These are phyloP conservation scores for Bipolaris zeicola DNA, from an alignment of 2,329 filamentous ascomycete species.

Conservation along the genomic window DNA sequence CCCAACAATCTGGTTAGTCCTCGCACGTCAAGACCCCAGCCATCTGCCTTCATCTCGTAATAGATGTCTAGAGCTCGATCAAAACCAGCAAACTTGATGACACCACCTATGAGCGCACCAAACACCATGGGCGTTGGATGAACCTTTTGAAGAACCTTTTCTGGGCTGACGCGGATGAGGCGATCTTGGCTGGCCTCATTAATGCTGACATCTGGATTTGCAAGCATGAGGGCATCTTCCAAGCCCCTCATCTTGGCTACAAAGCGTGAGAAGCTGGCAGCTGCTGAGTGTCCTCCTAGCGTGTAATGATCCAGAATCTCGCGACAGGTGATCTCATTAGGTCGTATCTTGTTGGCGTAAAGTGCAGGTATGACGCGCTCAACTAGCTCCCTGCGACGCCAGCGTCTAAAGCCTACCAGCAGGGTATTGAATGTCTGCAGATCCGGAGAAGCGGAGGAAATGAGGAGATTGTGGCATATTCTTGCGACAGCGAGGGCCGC, in stretches of 20 bases:
- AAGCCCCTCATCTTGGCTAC: conserved; percentile 52
- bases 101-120: conserved; percentile 49
- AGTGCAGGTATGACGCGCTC: conserved; percentile 40
- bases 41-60: conserved; percentile 50
- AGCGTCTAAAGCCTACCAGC: conserved; percentile 63
- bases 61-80: conserved; percentile 51
- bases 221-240: conserved; percentile 48
- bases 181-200: conserved; percentile 37
- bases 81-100: conserved; percentile 53
- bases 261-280: conserved; percentile 45
- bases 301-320: conserved; percentile 51
- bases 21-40: conserved; percentile 53
- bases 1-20: conserved; percentile 49
- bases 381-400: conserved; percentile 32
- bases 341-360: conserved; percentile 49
- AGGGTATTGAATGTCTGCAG: conserved; percentile 74
- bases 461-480: conserved; percentile 68
- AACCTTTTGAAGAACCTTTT: conserved; percentile 51
- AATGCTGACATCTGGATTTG: conserved; percentile 47
- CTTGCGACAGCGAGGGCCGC: conserved; percentile 32
- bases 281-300: conserved; percentile 27
- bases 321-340: conserved; percentile 53
- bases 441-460: conserved; percentile 65
- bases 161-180: conserved; percentile 29
- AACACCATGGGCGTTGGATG: conserved; percentile 54